A percentile compares a stretch with the other conserved stretches of the same genome.
phyloP scores from a whole-genome alignment of 306 rosid genomes.

The Malus sieversii region DNA sequence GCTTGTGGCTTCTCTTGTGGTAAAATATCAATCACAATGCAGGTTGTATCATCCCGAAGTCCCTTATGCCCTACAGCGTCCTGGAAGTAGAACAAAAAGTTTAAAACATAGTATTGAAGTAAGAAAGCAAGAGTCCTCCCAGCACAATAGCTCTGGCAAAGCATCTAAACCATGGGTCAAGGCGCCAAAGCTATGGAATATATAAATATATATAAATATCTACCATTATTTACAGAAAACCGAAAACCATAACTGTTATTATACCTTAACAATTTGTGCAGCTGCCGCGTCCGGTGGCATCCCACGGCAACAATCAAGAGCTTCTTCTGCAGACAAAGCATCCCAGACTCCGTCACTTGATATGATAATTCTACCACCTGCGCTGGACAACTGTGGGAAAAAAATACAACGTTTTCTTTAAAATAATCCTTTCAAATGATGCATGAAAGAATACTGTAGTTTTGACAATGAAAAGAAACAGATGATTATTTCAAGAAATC shows the following conservation, averaged over 20 bases:
- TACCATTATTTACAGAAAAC: slow-evolving; percentile 13
- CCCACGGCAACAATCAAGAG: slow-evolving; percentile 87
- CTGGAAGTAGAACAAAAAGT: slow-evolving; percentile 37
- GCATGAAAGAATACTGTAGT: not conserved
- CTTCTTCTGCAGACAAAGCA: slow-evolving; percentile 67
- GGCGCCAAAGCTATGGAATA: slow-evolving; percentile 1
- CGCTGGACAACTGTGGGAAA: slow-evolving; percentile 64
- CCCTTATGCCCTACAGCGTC: slow-evolving; percentile 90
- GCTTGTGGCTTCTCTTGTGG: slow-evolving; percentile 67
- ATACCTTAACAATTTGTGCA: slow-evolving; percentile 82
- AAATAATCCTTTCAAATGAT: not conserved
- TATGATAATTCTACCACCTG: slow-evolving; percentile 91
- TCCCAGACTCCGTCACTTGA: slow-evolving; percentile 99
- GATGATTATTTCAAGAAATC: not conserved
- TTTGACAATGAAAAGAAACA: not conserved
- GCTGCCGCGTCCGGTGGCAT: slow-evolving; percentile 81
- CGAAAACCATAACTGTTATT: slow-evolving; percentile 11
- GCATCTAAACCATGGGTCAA: slow-evolving; percentile 12
- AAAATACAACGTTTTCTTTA: not conserved
- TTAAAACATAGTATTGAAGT: slow-evolving; percentile 2
- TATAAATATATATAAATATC: not conserved
- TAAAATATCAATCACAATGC: slow-evolving; percentile 77
- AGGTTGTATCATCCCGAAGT: slow-evolving; percentile 98
- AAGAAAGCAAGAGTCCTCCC: not conserved
- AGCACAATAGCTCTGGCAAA: slow-evolving; percentile 7